Conservation (phyloP, 768 basidiomycete species). For the Gelatoporia subvermispora region DNA sequence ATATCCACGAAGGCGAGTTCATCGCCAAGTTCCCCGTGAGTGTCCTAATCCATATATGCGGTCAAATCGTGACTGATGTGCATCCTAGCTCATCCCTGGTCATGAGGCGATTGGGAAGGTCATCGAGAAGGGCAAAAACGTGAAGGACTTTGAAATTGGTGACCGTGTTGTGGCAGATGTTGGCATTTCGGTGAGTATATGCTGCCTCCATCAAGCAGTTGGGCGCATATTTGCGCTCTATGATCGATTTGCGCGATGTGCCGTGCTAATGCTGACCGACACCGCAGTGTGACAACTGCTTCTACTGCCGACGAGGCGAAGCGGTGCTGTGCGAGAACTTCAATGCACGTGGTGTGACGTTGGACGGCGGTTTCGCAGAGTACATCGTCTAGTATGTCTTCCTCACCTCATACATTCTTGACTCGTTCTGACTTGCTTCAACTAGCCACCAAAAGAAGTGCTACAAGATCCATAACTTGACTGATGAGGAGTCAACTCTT, state of each 20-base stretch:
- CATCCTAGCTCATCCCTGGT: conserved; percentile 58
- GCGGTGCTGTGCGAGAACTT: conserved; percentile 84
- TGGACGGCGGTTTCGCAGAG: conserved; percentile 87
- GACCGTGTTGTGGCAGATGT: conserved; percentile 87
- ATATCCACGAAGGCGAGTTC: conserved; percentile 61
- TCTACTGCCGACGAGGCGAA: conserved; percentile 82
- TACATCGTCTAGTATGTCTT: conserved; percentile 76
- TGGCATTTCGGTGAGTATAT: conserved; percentile 56
- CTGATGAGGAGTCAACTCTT: conserved; percentile 83
- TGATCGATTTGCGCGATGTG: too few species aligned
- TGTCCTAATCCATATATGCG: conserved; percentile 1
- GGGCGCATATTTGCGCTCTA: not conserved
- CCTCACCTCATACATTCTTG: not conserved
- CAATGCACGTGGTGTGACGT: conserved; percentile 71
- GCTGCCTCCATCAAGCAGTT: too few species aligned
- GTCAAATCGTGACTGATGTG: not conserved
- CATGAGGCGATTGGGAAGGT: conserved; percentile 73
- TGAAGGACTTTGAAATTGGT: conserved; percentile 70
- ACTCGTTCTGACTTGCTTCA: not conserved
- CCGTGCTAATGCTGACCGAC: not conserved
- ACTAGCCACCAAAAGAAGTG: conserved; percentile 65
- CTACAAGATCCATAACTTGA: conserved; percentile 84
- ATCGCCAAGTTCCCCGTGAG: conserved; percentile 63
- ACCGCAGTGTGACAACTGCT: conserved; percentile 73
- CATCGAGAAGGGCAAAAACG: conserved; percentile 74